Conservation (phyloP, 2,329 filamentous ascomycete genomes). For the Trichoderma atroviride region DNA sequence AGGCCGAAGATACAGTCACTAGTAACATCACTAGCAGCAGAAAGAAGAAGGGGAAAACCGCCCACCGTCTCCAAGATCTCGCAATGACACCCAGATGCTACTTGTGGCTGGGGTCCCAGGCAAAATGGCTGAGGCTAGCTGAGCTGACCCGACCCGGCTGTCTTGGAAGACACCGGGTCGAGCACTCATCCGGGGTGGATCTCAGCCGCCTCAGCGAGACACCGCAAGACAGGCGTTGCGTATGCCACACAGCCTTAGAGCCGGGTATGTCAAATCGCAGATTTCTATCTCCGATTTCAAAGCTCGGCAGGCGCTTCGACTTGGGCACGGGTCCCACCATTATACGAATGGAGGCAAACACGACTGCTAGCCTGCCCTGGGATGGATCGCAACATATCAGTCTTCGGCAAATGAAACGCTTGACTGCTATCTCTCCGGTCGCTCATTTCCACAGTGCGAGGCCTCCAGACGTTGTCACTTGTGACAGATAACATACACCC, state of each 20-base stretch:
- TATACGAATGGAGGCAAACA: background rate
- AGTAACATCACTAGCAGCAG: background rate
- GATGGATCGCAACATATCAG: background rate
- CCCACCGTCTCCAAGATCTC: background rate
- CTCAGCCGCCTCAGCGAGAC: background rate
- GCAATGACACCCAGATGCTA: background rate
- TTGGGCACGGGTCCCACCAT: slow-evolving; percentile 16
- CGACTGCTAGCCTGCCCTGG: background rate
- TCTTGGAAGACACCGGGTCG: background rate
- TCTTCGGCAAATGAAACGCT: background rate
- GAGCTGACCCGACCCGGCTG: no score
- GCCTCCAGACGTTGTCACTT: background rate
- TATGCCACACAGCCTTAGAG: background rate
- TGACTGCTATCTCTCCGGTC: background rate
- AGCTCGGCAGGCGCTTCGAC: background rate
- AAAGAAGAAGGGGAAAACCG: background rate
- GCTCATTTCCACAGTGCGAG: slow-evolving; percentile 10
- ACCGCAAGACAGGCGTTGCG: background rate
- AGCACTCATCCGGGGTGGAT: background rate
- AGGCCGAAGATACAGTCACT: background rate
- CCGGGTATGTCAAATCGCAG: background rate
- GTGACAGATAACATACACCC: background rate
- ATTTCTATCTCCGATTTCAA: slow-evolving; percentile 8
- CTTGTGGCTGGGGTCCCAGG: background rate
- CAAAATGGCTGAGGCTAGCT: background rate